Evolutionary conservation across 2,329 filamentous ascomycete genomes (phyloP), one percentile per base, ranked within the genome.

Genomic region (Colletotrichum tofieldiae): DNA sequence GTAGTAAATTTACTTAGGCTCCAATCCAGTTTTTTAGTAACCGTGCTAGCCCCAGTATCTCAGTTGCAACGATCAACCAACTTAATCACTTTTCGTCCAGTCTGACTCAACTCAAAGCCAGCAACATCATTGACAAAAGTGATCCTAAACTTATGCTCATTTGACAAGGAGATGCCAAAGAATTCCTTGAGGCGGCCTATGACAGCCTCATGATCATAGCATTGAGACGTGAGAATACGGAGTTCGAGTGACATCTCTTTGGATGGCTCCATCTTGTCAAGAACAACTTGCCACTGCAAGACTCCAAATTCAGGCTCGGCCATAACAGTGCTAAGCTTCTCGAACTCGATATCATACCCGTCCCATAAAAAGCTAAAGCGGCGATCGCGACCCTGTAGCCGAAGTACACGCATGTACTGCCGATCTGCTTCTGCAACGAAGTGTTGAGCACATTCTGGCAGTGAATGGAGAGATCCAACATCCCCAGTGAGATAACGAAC

Each of bases 401-500:
- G 83, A 2, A 86, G 76, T 0, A 85, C 26, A 0, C 78, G 79
- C 2, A 82, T 61, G 58, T 82, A 72, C 0, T 75, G 68, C 43
- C 75, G 73, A 5, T 80, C 75, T 0, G 63, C 56, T 1, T 77
- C 74, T 0, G 78, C 62, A 1, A 84, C 37, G 0, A 68, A 20
- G 1, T 58, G 43, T 1, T 43, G 49, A 2, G 76, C 70, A 0
- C 70, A 5, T 0, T 77, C 64, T 0, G 83, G 78, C 0, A 85
- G 68, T 1, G 77, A 55, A 41, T 84, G 83, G 0, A 86, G 49
- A 0, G 83, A 85, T 0, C 81, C 83, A 0, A 86, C 29, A 37
- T 86, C 85, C 0, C 84, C 84, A 0, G 81, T 83, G 3, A 84
- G 69, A 63, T 86, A 86, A 37, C 85, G 81, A 1, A 86, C 77